Evolutionary conservation across 1,284 basidiomycete species (phyloP).

Genomic region (Cutaneotrichosporon spelunceum): DNA sequence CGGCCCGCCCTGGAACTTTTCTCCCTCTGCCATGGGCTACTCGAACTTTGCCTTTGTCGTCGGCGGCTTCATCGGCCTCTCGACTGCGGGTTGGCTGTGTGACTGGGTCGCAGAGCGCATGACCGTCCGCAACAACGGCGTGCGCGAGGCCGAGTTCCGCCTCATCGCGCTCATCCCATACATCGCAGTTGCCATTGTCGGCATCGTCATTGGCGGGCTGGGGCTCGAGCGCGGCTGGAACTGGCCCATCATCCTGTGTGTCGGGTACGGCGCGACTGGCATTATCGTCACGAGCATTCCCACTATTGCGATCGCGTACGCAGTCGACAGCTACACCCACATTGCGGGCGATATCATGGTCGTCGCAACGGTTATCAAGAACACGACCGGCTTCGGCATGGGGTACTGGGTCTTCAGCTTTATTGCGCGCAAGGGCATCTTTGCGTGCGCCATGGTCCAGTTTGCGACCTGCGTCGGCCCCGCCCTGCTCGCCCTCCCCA

Average conservation of each 20-base stretch:
- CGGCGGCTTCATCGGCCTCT: constrained; percentile 21
- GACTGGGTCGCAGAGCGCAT: constrained; percentile 17
- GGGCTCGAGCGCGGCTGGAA: constrained; percentile 14
- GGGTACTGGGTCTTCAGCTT: constrained; percentile 19
- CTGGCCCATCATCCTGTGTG: constrained; percentile 15
- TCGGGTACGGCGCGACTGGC: constrained; percentile 17
- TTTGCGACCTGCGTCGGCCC: constrained; percentile 17
- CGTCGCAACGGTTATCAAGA: constrained; percentile 23
- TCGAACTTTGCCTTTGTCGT: constrained; percentile 23
- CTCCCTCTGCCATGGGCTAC: constrained; percentile 13
- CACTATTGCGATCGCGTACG: constrained; percentile 20
- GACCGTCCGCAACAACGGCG: constrained; percentile 17
- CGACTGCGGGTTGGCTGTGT: constrained; percentile 17
- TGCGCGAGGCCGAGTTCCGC: constrained; percentile 26
- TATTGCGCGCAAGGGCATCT: constrained; percentile 8
- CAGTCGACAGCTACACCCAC: constrained; percentile 24
- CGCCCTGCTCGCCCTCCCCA: constrained; percentile 15
- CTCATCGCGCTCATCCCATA: constrained; percentile 23
- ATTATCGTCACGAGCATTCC: constrained; percentile 18
- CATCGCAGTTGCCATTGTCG: constrained; percentile 2
- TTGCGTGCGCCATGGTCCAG: constrained; percentile 17
- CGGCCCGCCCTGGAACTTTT: constrained; percentile 14
- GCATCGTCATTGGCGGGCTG: constrained; percentile 17
- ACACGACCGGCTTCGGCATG: constrained; percentile 21
- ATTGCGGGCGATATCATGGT: constrained; percentile 24